These are phyloP conservation scores for Solanum arcanum DNA, from an alignment of 257 asterid genomes.

Conservation along the genomic window DNA sequence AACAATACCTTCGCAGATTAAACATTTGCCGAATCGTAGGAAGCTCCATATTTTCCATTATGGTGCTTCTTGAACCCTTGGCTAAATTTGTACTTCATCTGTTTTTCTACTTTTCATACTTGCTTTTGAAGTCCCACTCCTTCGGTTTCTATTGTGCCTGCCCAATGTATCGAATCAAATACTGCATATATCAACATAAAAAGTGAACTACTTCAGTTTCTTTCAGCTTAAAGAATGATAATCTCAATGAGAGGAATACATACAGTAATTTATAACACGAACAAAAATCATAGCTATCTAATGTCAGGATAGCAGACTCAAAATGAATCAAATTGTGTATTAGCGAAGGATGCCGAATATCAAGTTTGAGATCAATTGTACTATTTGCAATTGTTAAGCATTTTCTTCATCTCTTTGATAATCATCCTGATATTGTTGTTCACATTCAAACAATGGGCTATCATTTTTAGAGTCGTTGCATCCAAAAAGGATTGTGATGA, in stretches of 20 bases:
- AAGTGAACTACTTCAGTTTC: neutral
- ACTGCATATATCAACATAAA: neutral
- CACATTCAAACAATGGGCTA: too few species aligned
- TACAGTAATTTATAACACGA: neutral
- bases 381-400: too few species aligned
- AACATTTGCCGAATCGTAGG: constrained; percentile 44
- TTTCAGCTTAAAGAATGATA: neutral
- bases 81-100: constrained; percentile 12
- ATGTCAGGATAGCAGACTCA: neutral
- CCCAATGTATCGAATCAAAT: neutral
- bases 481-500: too few species aligned
- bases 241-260: neutral
- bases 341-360: neutral
- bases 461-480: too few species aligned
- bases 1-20: constrained; percentile 43
- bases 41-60: constrained; percentile 17
- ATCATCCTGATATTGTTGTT: too few species aligned
- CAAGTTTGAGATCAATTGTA: neutral
- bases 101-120: neutral
- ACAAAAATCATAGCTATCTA: too few species aligned
- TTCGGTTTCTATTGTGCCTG: neutral
- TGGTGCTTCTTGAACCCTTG: constrained; percentile 52
- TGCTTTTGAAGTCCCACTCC: neutral
- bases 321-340: neutral
- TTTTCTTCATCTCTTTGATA: too few species aligned